A percentile compares a stretch with the other conserved stretches of the same genome.
phyloP scores from a whole-genome alignment of 139 green algal genomes.

The Nannochloris sp. region DNA sequence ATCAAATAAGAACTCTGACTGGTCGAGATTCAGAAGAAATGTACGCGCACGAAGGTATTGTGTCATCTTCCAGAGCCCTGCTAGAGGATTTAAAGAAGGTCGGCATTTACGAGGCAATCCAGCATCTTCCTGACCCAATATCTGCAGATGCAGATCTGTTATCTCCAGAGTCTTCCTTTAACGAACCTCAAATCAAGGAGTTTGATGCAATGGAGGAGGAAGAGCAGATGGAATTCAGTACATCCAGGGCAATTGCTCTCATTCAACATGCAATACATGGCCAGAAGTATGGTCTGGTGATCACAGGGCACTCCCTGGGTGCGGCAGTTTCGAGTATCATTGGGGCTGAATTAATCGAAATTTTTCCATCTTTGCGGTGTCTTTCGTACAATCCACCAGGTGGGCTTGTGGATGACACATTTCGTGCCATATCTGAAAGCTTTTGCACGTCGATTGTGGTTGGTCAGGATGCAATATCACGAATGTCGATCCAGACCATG shows the following conservation, averaged over 20 bases:
- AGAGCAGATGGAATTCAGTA: constrained; percentile 5
- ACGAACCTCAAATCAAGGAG: neutral
- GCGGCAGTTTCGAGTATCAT: constrained; percentile 54
- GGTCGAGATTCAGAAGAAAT: constrained; percentile 4
- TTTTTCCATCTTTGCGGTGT: constrained; percentile 39
- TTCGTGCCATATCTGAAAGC: constrained; percentile 3
- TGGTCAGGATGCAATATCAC: neutral
- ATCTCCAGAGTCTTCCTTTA: too few relatives aligned
- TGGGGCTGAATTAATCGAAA: constrained; percentile 34
- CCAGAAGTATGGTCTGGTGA: constrained; percentile 43
- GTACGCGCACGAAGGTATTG: constrained; percentile 33
- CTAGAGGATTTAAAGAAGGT: constrained; percentile 32
- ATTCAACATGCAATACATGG: neutral
- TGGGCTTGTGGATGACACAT: constrained; percentile 23
- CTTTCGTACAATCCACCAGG: constrained; percentile 48
- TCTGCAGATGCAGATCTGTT: neutral
- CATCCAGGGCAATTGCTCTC: constrained; percentile 11
- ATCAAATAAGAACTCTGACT: neutral
- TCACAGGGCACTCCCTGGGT: constrained; percentile 58
- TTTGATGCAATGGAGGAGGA: neutral
- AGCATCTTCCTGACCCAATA: neutral
- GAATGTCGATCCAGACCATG: neutral
- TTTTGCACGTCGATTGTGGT: constrained; percentile 45
- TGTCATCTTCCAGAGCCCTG: constrained; percentile 25
- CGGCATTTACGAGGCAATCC: constrained; percentile 19